These are phyloP conservation scores for Scytalidium lignicola DNA, from an alignment of 2,329 filamentous ascomycete species.

Conservation along the genomic window DNA sequence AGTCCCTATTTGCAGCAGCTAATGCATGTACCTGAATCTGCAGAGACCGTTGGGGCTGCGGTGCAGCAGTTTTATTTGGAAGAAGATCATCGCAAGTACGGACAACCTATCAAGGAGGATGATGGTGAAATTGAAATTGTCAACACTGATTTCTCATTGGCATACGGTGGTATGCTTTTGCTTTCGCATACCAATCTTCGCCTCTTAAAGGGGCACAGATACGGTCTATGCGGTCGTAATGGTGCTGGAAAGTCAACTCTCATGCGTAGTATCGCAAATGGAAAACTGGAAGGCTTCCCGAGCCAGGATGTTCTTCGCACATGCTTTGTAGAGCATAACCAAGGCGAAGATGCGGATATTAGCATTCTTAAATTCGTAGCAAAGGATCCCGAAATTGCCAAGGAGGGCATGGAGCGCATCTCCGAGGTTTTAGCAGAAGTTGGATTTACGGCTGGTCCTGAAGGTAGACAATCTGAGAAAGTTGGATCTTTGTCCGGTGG, in stretches of 20 bases:
- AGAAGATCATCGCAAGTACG: conserved; percentile 84
- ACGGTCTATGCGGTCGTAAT: conserved; percentile 94
- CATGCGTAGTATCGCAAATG: conserved; percentile 92
- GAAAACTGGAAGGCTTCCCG: conserved; percentile 96
- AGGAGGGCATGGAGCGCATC: conserved; percentile 75
- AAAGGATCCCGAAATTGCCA: conserved; percentile 81
- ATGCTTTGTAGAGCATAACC: conserved; percentile 98
- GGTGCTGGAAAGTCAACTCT: conserved; percentile 98
- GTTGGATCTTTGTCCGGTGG: conserved; percentile 95
- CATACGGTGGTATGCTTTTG: conserved; percentile 95
- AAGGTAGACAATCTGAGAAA: conserved; percentile 81
- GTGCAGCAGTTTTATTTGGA: conserved; percentile 75
- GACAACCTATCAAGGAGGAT: conserved; percentile 78
- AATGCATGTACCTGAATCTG: conserved; percentile 54
- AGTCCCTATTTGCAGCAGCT: conserved; percentile 71
- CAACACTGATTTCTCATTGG: conserved; percentile 94
- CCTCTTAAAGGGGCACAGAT: conserved; percentile 92
- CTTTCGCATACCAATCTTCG: conserved; percentile 94
- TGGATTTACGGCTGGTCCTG: conserved; percentile 85
- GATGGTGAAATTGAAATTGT: conserved; percentile 94
- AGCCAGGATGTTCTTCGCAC: conserved; percentile 87
- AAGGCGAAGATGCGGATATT: conserved; percentile 94
- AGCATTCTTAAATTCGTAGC: conserved; percentile 90
- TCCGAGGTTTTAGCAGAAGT: conserved; percentile 81
- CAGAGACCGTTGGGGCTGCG: conserved; percentile 60